Evolutionary conservation across 2,329 filamentous ascomycete genomes (phyloP).

Genomic region (Elsinoe batatas): DNA sequence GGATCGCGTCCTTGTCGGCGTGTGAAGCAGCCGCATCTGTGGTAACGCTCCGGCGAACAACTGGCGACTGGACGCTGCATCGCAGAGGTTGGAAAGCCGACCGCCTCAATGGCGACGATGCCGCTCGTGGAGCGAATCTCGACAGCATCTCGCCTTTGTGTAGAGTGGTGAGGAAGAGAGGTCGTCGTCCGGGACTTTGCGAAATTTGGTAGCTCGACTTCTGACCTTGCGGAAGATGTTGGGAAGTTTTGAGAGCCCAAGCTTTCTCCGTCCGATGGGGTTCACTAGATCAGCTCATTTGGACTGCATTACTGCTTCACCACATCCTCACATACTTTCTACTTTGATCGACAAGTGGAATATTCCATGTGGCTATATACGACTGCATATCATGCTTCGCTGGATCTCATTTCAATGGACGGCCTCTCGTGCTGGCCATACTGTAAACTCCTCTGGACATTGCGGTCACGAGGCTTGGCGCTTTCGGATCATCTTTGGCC

Average conservation of each 20-base stretch:
- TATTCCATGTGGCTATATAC: no score
- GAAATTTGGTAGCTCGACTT: slow-evolving; percentile 5
- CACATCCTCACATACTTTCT: neutral
- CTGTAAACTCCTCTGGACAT: no score
- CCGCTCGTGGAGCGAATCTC: slow-evolving; percentile 28
- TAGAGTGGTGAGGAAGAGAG: neutral
- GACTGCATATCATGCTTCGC: no score
- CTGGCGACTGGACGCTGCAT: slow-evolving; percentile 36
- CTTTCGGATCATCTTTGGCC: no score
- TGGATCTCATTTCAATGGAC: no score
- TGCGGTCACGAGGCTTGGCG: no score
- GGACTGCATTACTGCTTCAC: neutral
- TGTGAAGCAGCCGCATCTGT: slow-evolving; percentile 90
- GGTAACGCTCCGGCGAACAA: slow-evolving; percentile 67
- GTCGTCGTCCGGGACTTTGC: neutral
- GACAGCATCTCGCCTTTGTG: slow-evolving; percentile 27
- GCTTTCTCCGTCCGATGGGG: slow-evolving; percentile 10
- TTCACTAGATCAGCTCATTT: slow-evolving; percentile 10
- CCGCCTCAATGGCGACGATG: slow-evolving; percentile 25
- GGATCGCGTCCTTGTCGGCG: slow-evolving; percentile 66
- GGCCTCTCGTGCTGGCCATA: no score
- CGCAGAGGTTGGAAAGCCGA: slow-evolving; percentile 27
- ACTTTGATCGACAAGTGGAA: neutral
- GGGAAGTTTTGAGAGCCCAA: slow-evolving; percentile 13
- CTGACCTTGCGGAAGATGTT: slow-evolving; percentile 3